phyloP scores from a whole-genome alignment of 108 stramenopile genomes.

The Cafeteria roenbergensis region DNA sequence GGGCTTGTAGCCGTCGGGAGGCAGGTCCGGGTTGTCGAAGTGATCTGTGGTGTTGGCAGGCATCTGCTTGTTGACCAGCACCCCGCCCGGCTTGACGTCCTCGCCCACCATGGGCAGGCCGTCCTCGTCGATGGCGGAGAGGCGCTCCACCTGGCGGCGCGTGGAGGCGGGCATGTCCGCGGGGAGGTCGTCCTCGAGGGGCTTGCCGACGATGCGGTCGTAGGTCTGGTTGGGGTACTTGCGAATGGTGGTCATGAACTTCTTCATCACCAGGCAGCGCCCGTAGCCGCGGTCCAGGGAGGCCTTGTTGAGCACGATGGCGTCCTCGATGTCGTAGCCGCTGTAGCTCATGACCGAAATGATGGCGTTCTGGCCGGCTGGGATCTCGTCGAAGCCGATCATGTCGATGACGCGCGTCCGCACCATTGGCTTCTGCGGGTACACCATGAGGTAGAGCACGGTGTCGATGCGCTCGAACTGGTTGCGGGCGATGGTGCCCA shows the following conservation, averaged over 20 bases:
- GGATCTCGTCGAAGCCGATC: constrained; percentile 84
- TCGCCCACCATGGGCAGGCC: constrained; percentile 40
- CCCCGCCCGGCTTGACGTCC: constrained; percentile 30
- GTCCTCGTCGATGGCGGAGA: constrained; percentile 27
- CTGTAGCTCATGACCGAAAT: constrained; percentile 95
- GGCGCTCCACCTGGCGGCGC: neutral
- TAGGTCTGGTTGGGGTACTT: constrained; percentile 15
- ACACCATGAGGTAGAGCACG: constrained; percentile 80
- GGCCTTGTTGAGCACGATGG: constrained; percentile 89
- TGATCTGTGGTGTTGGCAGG: constrained; percentile 22
- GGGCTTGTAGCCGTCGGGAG: neutral
- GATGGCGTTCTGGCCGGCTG: constrained; percentile 89
- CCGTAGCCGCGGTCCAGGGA: constrained; percentile 92
- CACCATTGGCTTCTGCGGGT: constrained; percentile 93
- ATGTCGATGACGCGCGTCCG: constrained; percentile 80
- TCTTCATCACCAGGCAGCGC: constrained; percentile 48
- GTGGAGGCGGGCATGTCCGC: neutral
- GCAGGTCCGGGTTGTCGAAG: neutral
- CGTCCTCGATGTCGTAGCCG: constrained; percentile 99
- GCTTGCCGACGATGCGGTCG: constrained; percentile 4
- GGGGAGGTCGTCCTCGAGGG: too few species aligned
- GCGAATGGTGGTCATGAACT: constrained; percentile 9
- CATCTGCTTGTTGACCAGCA: constrained; percentile 42
- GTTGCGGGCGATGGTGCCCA: constrained; percentile 86
- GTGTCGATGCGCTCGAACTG: constrained; percentile 91